Conservation (phyloP, 225 moss, liverwort and hornwort species). For the Pleurozium schreberi region DNA sequence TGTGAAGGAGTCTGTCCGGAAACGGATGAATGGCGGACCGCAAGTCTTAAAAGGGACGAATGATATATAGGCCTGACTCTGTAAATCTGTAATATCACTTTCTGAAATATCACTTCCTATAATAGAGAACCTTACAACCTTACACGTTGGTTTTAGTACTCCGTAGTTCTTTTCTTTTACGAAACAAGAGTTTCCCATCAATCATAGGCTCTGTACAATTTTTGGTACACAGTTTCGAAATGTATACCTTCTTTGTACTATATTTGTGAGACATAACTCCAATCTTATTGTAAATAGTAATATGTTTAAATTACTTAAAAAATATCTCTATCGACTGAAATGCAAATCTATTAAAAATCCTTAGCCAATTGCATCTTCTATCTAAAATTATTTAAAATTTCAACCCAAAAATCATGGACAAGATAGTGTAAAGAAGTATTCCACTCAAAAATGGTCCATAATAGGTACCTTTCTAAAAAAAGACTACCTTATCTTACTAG, state of each 20-base stretch:
- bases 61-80: too few species aligned
- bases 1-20: neutral
- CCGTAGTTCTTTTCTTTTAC: neutral
- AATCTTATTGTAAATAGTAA: neutral
- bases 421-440: neutral
- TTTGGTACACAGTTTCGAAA: neutral
- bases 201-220: neutral
- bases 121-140: neutral
- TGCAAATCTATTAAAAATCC: neutral
- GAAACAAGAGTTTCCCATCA: neutral
- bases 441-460: neutral
- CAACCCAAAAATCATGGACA: neutral
- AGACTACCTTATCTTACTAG: too few species aligned
- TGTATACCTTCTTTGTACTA: neutral
- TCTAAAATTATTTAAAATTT: neutral
- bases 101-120: neutral
- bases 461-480: too few species aligned
- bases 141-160: neutral
- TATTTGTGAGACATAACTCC: neutral
- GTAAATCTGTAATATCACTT: neutral
- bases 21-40: neutral
- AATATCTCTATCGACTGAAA: neutral
- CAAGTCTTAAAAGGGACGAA: too few species aligned
- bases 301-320: neutral
- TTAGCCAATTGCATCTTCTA: neutral